Base-by-base conservation (phyloP, 148 eudicot species). In the Oxyria digyna region DNA sequence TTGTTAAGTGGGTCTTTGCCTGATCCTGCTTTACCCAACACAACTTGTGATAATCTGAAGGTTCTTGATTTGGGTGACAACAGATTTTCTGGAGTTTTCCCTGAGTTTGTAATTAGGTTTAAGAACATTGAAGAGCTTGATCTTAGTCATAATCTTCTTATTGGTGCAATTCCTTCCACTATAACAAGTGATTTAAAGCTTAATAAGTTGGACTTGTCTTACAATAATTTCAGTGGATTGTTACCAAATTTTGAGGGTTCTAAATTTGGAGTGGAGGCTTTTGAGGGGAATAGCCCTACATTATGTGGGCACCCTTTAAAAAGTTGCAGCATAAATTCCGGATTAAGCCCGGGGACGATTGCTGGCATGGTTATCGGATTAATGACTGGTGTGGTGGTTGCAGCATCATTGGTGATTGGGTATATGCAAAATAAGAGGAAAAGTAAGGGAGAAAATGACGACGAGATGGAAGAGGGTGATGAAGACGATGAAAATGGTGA, bases 311-410 rank as follows among this genome's bases (percentile, higher is more conserved):
- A 59, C 31, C 95, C 98, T 49, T 76, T 89, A 74, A 73, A 74
- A 67, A 52, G 76, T 38, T 93, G 98, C 62, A 64, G 31, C 57
- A 82, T 80, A 54, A 74, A 80, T 52, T 74, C 82, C 67, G 83
- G 78, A 59, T 57, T 93, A 80, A 93, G 90, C 68, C 78, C 95
- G 0, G 96, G 96, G 35, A 89, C 85, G 0, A 84, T 93, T 59
- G 98, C 96, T n/a, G 98, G 96, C 21, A 76, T 93, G 29, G 95
- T 93, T 35, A 93, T 93, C 20, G 96, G 98, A 50, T 72, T 90
- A 49, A 93, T 93, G 98, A 73, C 90, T 13, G 89, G 90, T 23
- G 70, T 81, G 3, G 96, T 93, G 6, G 92, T 89, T 62, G 70
- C 81, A n/a, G 96, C 87, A 14, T 93, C 96, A 2, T 46, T 93